phyloP scores from a whole-genome alignment of 768 basidiomycete genomes.

The Tricholoma hemisulphureum region DNA sequence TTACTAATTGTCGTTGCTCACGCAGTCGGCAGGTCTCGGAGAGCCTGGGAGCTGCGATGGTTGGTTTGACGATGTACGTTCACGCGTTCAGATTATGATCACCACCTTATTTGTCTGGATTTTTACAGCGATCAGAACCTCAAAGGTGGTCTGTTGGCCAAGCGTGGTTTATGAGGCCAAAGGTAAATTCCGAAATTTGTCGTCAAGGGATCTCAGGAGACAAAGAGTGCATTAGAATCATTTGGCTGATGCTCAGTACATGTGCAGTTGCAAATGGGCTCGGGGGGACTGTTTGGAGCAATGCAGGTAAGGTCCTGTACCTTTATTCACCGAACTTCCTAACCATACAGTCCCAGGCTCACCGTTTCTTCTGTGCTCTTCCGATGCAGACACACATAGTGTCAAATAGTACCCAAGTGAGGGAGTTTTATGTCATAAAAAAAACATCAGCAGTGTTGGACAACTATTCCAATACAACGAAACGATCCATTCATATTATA shows the following conservation, averaged over 20 bases:
- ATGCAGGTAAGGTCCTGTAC: constrained; percentile 60
- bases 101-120: not conserved
- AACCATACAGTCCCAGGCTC: constrained; percentile 36
- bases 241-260: not conserved
- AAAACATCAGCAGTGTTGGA: not conserved
- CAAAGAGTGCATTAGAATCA: constrained; percentile 43
- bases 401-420: constrained; percentile 58
- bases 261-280: constrained; percentile 57
- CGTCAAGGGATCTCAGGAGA: constrained; percentile 41
- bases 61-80: constrained; percentile 85
- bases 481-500: not conserved
- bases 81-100: not conserved
- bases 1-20: constrained; percentile 7
- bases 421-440: constrained; percentile 1
- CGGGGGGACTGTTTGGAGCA: constrained; percentile 60
- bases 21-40: constrained; percentile 58
- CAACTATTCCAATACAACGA: too few species aligned
- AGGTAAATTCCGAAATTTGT: constrained; percentile 51
- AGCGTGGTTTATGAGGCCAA: constrained; percentile 56
- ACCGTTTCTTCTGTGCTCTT: constrained; percentile 67
- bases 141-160: constrained; percentile 68
- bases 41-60: constrained; percentile 89
- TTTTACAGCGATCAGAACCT: constrained; percentile 56
- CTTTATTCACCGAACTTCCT: not conserved
- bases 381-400: constrained; percentile 70